Base-by-base conservation (phyloP, 106 monocot genomes). In the Hemerocallis citrina region DNA sequence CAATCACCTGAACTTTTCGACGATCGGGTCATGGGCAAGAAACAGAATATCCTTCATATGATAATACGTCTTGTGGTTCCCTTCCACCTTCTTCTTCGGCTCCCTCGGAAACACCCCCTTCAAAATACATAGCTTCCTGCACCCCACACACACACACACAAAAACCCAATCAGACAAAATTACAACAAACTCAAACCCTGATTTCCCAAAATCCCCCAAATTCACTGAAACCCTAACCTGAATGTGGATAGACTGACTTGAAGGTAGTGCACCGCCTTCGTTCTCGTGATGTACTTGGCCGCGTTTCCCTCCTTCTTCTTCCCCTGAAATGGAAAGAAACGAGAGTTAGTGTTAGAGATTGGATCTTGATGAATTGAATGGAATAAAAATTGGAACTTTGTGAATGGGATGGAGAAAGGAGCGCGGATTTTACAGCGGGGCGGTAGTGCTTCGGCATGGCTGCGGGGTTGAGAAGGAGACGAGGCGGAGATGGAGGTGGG, bases 261-360 rank as follows among this genome's bases (percentile, higher is more conserved):
- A 23, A 98, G 87, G 34, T 82, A 69, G 10, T 75, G 72, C 9
- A 87, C 67, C 3, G 91, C 96, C 72, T 92, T 92, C 20, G 76
- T 79, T 72, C 96, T 87, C 13, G 96, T 98, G 31, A 98, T 92
- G 66, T 85, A 98, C 72, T 82, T 98, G 34, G 91, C 91, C 1
- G 91, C 87, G 47, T 88, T 88, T 32, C 96, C 91, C 64, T 96
- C 87, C 84, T 84, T 91, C 77, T 96, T 96, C 79, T 91, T 91
- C 14, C 87, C 91, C 91, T 91, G 49, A 30, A 52, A 7, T 43
- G 7, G 22, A 23, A 34, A 76, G 7, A 45, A 24, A 24, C 4
- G 15, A 61, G 12, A n/a, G n/a, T n/a, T n/a, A n/a, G n/a, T n/a
- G n/a, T n/a, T n/a, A n/a, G n/a, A n/a, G n/a, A n/a, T n/a, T n/a